Evolutionary conservation across 2,329 filamentous ascomycete species (phyloP).

Genomic region (Paraconiothyrium sp.): DNA sequence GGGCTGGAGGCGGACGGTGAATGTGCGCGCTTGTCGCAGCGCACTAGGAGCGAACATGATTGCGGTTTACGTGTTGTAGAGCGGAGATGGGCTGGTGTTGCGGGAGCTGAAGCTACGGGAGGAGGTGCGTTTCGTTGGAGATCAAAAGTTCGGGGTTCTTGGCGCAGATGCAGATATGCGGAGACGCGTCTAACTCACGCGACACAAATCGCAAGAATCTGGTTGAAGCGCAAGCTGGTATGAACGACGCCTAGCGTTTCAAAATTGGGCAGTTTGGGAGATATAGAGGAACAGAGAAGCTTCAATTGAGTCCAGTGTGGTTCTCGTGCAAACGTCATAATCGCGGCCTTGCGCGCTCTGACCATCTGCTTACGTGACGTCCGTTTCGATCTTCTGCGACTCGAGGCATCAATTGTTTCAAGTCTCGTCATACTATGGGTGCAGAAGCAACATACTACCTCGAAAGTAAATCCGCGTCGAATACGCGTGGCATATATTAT

Average conservation of each 20-base stretch:
- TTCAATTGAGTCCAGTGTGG: not conserved
- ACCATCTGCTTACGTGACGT: not conserved
- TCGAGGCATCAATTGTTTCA: not conserved
- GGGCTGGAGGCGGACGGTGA: constrained; percentile 40
- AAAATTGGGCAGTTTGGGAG: no score
- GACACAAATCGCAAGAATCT: not conserved
- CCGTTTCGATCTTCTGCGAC: not conserved
- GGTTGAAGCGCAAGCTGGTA: not conserved
- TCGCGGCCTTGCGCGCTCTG: not conserved
- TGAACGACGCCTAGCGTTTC: not conserved
- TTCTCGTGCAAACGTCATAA: constrained; percentile 6
- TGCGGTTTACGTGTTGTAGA: constrained; percentile 14
- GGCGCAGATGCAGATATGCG: constrained; percentile 11
- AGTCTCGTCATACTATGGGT: no score
- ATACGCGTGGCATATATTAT: not conserved
- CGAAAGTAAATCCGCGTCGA: no score
- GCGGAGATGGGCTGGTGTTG: constrained; percentile 20
- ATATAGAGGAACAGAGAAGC: not conserved
- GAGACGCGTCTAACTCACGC: constrained; percentile 11
- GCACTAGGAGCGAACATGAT: constrained; percentile 45
- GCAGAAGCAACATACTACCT: not conserved
- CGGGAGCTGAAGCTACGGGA: not conserved
- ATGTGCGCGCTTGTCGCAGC: constrained; percentile 43
- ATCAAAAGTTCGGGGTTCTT: constrained; percentile 20
- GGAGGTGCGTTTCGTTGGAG: constrained; percentile 11